Base-by-base conservation (phyloP, 75 land plant species). In the Selaginella tamariscina region DNA sequence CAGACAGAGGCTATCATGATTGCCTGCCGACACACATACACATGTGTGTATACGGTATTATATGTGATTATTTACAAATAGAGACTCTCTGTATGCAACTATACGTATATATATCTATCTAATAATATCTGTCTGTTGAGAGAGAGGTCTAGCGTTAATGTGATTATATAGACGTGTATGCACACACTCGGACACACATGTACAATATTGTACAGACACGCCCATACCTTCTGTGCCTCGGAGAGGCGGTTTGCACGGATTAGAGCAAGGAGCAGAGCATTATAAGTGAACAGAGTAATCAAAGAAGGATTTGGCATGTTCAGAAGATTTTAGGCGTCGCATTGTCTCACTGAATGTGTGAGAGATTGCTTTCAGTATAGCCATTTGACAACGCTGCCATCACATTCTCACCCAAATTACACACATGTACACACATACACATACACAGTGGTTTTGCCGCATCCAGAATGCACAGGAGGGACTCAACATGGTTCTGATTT, bases 361-460 rank as follows among this genome's bases (percentile, higher is more conserved):
- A 39, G 49, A 39, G 49, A 5, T 39, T 39, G 49, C 49, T 5
- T 5, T 39, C 11, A 5, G 5, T 39, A 15, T 39, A 5, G 49
- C 49, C 49, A n/a, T n/a, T n/a, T n/a, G n/a, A n/a, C 49, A 39
- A 15, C 49, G 15, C 5, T 39, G 5, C 49, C 11, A 5, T 39
- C 49, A 39, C 49, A 39, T 39, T 39, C 49, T 39, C 49, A 39
- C 49, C n/a, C n/a, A n/a, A n/a, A n/a, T n/a, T n/a, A n/a, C n/a
- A n/a, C n/a, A n/a, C n/a, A n/a, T n/a, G n/a, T n/a, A n/a, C n/a
- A n/a, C n/a, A n/a, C n/a, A n/a, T n/a, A n/a, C n/a, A n/a, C n/a
- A n/a, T n/a, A n/a, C n/a, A n/a, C n/a, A n/a, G n/a, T n/a, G 49
- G 49, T 15, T 39, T 39, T 5, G 49, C 49, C 11, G 11, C 15